A percentile compares a stretch with the other conserved stretches of the same genome.
These are phyloP conservation scores for Pistacia integerrima DNA, from an alignment of 345 rosid genomes.

Conservation along the genomic window DNA sequence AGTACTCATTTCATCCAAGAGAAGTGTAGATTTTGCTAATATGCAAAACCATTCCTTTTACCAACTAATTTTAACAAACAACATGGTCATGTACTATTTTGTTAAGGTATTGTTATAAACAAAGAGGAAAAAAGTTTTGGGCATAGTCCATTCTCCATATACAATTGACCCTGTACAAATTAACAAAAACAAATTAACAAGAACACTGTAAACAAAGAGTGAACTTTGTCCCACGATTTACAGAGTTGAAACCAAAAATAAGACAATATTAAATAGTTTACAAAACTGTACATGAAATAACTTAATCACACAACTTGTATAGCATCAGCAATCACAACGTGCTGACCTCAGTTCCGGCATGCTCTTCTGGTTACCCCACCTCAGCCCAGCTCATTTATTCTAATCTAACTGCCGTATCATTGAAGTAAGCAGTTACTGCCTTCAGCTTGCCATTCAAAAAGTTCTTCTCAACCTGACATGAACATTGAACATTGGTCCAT, in stretches of 20 bases:
- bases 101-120: background rate
- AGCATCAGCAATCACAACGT: background rate
- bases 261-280: background rate
- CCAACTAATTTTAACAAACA: background rate
- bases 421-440: slow-evolving; percentile 86
- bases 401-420: slow-evolving; percentile 18
- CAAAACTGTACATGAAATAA: slow-evolving; percentile 3
- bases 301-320: background rate
- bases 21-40: background rate
- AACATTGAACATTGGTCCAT: background rate
- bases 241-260: background rate
- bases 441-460: slow-evolving; percentile 82
- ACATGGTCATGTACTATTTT: background rate
- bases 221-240: background rate
- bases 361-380: background rate
- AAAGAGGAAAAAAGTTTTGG: background rate
- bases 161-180: too few species aligned
- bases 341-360: background rate
- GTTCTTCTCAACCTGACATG: slow-evolving; percentile 78
- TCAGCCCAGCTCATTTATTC: slow-evolving; percentile 4
- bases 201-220: background rate
- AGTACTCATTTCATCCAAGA: background rate
- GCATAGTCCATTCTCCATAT: too few species aligned
- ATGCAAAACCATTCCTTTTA: background rate
- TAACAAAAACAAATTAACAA: background rate